These are phyloP conservation scores for Cucumis sativus DNA, from an alignment of 306 rosid species.

Conservation along the genomic window Cucumber_9930_V3 NC_026656.2:19661001-19661500, in stretches of 20 bases:
- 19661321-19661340: not conserved
- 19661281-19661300: not conserved
- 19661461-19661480: not conserved
- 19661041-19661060: no score
- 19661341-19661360: conserved; percentile 31
- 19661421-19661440: conserved; percentile 36
- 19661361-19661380: conserved; percentile 72
- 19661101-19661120: not conserved
- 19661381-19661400: conserved; percentile 49
- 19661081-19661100: not conserved
- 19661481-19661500: conserved; percentile 17
- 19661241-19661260: not conserved
- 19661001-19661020: conserved; percentile 9
- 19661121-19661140: not conserved
- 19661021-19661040: not conserved
- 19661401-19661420: conserved; percentile 20
- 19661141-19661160: not conserved
- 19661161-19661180: not conserved
- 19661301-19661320: not conserved
- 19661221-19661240: not conserved
- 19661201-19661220: not conserved
- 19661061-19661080: no score
- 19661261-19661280: not conserved
- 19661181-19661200: not conserved
- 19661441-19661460: not conserved